Percentiles rank a stretch among this genome's conserved stretches.
Conservation (phyloP, 2,329 filamentous ascomycete genomes). For the Plectosphaerella plurivora region DNA sequence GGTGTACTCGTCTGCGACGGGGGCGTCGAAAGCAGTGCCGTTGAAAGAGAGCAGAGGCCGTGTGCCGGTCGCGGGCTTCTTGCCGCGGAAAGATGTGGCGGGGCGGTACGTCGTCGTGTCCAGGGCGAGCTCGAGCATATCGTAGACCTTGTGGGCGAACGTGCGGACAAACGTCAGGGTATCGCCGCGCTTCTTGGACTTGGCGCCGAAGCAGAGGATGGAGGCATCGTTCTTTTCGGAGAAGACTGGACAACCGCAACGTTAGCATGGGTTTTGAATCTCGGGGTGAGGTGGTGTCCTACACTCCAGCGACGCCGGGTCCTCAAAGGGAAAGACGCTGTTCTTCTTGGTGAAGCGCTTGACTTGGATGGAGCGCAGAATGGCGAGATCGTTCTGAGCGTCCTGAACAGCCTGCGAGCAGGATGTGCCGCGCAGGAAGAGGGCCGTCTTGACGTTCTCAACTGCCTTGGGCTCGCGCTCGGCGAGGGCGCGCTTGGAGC, state of each 20-base stretch:
- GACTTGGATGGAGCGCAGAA: conserved; percentile 77
- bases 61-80: conserved; percentile 73
- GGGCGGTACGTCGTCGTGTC: conserved; percentile 68
- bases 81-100: conserved; percentile 70
- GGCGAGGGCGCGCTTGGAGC: conserved; percentile 91
- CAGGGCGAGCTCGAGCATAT: conserved; percentile 90
- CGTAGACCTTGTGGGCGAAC: conserved; percentile 82
- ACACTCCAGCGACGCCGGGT: conserved; percentile 76
- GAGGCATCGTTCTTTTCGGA: conserved; percentile 92
- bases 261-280: background rate
- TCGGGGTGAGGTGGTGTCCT: background rate
- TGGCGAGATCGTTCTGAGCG: conserved; percentile 77
- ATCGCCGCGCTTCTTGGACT: conserved; percentile 94
- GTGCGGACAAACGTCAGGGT: conserved; percentile 77
- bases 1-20: conserved; percentile 73
- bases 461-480: conserved; percentile 83
- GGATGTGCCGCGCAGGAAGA: conserved; percentile 84
- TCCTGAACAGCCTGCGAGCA: conserved; percentile 81
- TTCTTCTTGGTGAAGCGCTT: conserved; percentile 95
- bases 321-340: conserved; percentile 89
- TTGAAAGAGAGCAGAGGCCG: conserved; percentile 91
- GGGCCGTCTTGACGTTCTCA: conserved; percentile 86
- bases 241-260: conserved; percentile 42
- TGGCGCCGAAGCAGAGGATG: conserved; percentile 77
- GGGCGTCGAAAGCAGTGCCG: conserved; percentile 81